Evolutionary conservation across 202 grass and related monocot genomes (phyloP).

Genomic region (Cymbopogon flexuosus): DNA sequence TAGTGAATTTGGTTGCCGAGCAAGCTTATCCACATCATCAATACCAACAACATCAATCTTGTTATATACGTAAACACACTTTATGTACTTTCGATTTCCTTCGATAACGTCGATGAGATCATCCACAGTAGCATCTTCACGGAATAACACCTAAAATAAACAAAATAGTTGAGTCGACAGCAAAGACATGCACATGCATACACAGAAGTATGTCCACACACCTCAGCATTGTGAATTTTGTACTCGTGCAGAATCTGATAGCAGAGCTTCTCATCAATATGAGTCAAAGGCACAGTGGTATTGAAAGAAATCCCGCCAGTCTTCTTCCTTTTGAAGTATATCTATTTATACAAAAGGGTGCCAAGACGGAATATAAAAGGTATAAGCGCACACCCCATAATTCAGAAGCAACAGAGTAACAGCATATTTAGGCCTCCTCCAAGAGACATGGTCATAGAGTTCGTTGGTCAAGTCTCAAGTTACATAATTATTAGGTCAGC

Average conservation of each 20-base stretch:
- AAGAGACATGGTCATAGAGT: background rate
- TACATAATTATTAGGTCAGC: constrained; percentile 5
- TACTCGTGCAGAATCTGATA: constrained; percentile 98
- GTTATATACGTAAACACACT: constrained; percentile 99
- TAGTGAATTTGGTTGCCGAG: constrained; percentile 93
- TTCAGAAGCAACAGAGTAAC: constrained; percentile 1
- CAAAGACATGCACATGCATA: background rate
- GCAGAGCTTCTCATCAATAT: constrained; percentile 98
- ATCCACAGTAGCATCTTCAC: constrained; percentile 97
- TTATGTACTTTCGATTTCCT: constrained; percentile 97
- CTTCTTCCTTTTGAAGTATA: constrained; percentile 99
- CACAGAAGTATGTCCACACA: constrained; percentile 12
- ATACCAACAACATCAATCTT: constrained; percentile 99
- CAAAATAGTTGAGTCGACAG: constrained; percentile 20
- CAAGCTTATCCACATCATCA: constrained; percentile 89
- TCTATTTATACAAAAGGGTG: constrained; percentile 46
- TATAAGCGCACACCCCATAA: constrained; percentile 6
- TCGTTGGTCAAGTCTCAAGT: background rate
- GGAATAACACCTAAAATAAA: constrained; percentile 75
- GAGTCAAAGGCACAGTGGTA: constrained; percentile 67
- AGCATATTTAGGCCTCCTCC: constrained; percentile 2
- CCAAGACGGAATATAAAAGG: background rate
- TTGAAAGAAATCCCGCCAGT: constrained; percentile 97
- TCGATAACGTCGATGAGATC: constrained; percentile 97
- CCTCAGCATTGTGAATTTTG: constrained; percentile 99